Conservation (phyloP, 371 early-diverging fungal genomes). For the Mortierella sp. region DNA sequence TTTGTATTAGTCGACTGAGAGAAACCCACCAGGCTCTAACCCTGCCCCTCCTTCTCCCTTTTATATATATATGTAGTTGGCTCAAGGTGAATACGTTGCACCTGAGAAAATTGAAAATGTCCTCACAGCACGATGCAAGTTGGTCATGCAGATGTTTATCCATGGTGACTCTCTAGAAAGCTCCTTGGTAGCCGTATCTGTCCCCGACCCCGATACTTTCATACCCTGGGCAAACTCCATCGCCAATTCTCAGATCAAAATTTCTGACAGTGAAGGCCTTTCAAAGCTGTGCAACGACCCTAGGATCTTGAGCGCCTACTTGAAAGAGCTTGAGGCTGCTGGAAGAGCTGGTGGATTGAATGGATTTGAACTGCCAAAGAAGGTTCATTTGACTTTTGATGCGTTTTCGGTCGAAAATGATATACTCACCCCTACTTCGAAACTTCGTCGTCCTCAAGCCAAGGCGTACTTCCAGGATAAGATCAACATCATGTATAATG, state of each 20-base stretch:
- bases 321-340: constrained; percentile 27
- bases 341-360: constrained; percentile 37
- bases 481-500: constrained; percentile 67
- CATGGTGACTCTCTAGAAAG: constrained; percentile 91
- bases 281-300: constrained; percentile 66
- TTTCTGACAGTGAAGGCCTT: constrained; percentile 43
- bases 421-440: constrained; percentile 74
- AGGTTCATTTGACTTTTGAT: constrained; percentile 60
- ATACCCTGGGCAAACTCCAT: constrained; percentile 56
- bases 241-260: constrained; percentile 20
- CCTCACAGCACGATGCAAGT: constrained; percentile 46
- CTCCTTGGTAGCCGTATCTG: constrained; percentile 83
- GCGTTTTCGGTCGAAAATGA: constrained; percentile 67
- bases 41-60: not conserved
- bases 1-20: too few species aligned
- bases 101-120: constrained; percentile 87
- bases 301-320: constrained; percentile 54
- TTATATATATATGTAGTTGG: constrained; percentile 26
- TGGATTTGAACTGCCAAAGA: constrained; percentile 65
- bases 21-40: too few species aligned
- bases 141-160: constrained; percentile 74
- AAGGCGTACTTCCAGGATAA: constrained; percentile 66
- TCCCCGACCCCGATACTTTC: constrained; percentile 80
- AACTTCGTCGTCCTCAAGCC: constrained; percentile 79
- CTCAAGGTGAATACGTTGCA: constrained; percentile 96